Percentiles rank a stretch among this genome's conserved stretches.
phyloP scores from a whole-genome alignment of 2,329 filamentous ascomycete genomes.

The Aspergillus nomiae region DNA sequence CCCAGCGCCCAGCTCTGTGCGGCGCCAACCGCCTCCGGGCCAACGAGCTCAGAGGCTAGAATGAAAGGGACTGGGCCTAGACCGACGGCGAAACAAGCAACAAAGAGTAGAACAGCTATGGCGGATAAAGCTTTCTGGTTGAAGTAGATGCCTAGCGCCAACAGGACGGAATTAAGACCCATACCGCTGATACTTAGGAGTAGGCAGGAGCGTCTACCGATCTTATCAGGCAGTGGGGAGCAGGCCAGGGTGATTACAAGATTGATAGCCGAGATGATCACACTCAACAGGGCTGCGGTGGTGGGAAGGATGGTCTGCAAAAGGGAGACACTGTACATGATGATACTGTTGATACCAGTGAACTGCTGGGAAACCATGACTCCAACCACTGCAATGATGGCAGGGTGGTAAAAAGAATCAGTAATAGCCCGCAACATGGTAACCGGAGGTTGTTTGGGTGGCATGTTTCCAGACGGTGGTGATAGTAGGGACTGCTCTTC shows the following conservation, averaged over 20 bases:
- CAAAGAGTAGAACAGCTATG: slow-evolving; percentile 79
- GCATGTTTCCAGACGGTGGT: slow-evolving; percentile 59
- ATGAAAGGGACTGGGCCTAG: slow-evolving; percentile 95
- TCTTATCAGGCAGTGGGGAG: slow-evolving; percentile 80
- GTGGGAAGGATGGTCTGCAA: slow-evolving; percentile 78
- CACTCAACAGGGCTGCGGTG: slow-evolving; percentile 80
- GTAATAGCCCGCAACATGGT: slow-evolving; percentile 67
- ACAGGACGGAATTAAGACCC: slow-evolving; percentile 72
- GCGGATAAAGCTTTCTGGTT: slow-evolving; percentile 75
- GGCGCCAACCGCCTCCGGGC: slow-evolving; percentile 85
- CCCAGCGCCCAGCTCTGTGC: slow-evolving; percentile 86
- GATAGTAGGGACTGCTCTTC: slow-evolving; percentile 73
- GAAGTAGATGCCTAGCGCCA: slow-evolving; percentile 79
- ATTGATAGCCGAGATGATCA: slow-evolving; percentile 84
- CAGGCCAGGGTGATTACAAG: slow-evolving; percentile 78
- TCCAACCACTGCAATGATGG: slow-evolving; percentile 80
- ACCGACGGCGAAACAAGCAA: slow-evolving; percentile 85
- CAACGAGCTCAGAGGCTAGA: slow-evolving; percentile 85
- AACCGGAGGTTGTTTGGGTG: slow-evolving; percentile 66
- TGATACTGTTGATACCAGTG: slow-evolving; percentile 92
- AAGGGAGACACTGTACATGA: slow-evolving; percentile 97
- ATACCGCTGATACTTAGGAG: slow-evolving; percentile 82
- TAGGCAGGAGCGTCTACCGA: slow-evolving; percentile 85
- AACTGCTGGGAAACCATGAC: slow-evolving; percentile 94
- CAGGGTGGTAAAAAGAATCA: slow-evolving; percentile 69